A percentile compares a stretch with the other conserved stretches of the same genome.
Conservation (phyloP, 768 basidiomycete genomes). For the Suillus tomentosus region DNA sequence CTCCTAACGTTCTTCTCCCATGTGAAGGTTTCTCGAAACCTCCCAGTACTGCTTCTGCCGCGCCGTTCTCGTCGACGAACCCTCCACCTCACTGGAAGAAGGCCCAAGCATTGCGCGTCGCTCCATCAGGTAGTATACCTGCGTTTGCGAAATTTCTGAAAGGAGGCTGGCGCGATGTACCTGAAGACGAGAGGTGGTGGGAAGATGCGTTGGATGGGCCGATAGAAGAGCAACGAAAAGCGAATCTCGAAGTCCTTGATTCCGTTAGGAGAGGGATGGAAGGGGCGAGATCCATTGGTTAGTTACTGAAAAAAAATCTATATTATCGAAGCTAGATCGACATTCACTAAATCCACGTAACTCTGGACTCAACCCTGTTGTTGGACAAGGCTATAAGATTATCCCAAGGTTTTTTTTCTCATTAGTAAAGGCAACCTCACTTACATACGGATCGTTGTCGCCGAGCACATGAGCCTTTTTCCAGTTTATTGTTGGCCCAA, state of each 20-base stretch:
- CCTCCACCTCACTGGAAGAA: conserved; percentile 32
- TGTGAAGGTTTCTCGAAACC: conserved; percentile 53
- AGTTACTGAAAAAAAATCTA: not conserved
- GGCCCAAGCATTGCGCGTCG: conserved; percentile 24
- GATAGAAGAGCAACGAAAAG: conserved; percentile 41
- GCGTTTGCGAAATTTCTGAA: conserved; percentile 44
- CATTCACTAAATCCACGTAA: conserved; percentile 26
- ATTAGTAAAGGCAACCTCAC: not conserved
- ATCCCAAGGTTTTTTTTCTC: not conserved
- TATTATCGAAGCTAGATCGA: not conserved
- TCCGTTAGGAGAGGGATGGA: conserved; percentile 27
- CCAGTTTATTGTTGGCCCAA: not conserved
- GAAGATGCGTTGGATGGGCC: conserved; percentile 54
- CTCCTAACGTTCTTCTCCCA: conserved; percentile 63
- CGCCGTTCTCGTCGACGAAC: conserved; percentile 33
- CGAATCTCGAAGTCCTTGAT: conserved; percentile 28
- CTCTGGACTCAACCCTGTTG: not conserved
- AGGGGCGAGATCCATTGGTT: conserved; percentile 16
- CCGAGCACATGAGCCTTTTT: not conserved
- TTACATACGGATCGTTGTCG: not conserved
- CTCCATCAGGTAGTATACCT: conserved; percentile 24
- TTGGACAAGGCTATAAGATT: not conserved
- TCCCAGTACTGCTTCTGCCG: conserved; percentile 6
- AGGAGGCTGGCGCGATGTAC: conserved; percentile 64
- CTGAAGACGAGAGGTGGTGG: conserved; percentile 68